Base-by-base conservation (phyloP, 108 stramenopile species). In the Parietichytrium sp. region DNA sequence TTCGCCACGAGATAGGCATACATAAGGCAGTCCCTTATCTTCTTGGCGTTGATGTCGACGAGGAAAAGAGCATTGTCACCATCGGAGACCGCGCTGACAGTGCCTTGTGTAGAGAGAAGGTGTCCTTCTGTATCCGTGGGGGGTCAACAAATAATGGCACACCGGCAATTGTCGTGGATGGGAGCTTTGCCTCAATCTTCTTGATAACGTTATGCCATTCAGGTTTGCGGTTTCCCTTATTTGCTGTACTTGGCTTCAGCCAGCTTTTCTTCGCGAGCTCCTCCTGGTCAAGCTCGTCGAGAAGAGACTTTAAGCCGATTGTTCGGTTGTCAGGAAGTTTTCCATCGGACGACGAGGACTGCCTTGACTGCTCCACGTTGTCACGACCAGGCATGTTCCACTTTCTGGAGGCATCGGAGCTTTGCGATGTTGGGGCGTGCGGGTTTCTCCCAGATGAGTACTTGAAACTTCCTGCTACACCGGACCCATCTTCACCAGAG, bases 41-140 rank as follows among this genome's bases (percentile, higher is more conserved):
- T n/a, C n/a, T n/a, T n/a, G n/a, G n/a, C n/a, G n/a, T n/a, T n/a
- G n/a, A n/a, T n/a, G n/a, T n/a, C n/a, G n/a, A n/a, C n/a, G n/a
- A n/a, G n/a, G n/a, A n/a, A n/a, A n/a, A n/a, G n/a, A n/a, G n/a
- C 3, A 72, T 72, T 0, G 61, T 10, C n/a, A 72, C 23, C 2
- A 72, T 72, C 2, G 61, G 61, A 10, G 61, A 72, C 33, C 61
- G 29, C 0, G 61, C 61, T 10, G 36, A 42, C 6, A 72, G 36
- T 10, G 61, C 61, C 33, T 72, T 72, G 61, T 72, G 61, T n/a
- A 72, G 38, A 7, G 61, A 72, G 1, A 72, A 72, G 0, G 61
- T 42, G 38, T 72, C 45, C 45, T 47, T 72, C 42, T 72, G 61
- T 6, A 45, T 42, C 10, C 61, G 61, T 1, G 61, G 38, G 13